These are phyloP conservation scores for Parmelia sp. DNA, from an alignment of 495 filamentous ascomycete species.

Conservation along the genomic window DNA sequence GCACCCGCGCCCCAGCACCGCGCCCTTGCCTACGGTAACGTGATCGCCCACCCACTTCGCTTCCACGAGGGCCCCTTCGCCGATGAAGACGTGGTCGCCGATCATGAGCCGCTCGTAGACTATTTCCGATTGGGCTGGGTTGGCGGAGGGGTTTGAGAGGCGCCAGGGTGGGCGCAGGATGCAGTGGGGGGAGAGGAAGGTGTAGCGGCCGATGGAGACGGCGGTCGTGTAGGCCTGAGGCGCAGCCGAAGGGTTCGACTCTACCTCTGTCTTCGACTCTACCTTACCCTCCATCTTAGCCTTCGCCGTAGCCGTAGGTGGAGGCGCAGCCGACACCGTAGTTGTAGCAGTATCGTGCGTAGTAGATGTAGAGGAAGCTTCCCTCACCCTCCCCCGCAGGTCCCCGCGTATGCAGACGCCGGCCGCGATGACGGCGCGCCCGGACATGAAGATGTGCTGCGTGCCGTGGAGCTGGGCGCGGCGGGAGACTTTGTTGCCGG, in stretches of 20 bases:
- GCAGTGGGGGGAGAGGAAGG: slow-evolving; percentile 67
- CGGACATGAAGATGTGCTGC: slow-evolving; percentile 94
- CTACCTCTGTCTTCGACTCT: too few species aligned
- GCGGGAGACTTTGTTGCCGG: slow-evolving; percentile 96
- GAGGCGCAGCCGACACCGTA: too few species aligned
- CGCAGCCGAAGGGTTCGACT: too few species aligned
- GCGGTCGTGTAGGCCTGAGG: slow-evolving; percentile 36
- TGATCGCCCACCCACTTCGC: slow-evolving; percentile 73
- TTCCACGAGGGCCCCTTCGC: slow-evolving; percentile 63
- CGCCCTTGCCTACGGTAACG: slow-evolving; percentile 70
- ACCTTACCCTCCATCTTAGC: too few species aligned
- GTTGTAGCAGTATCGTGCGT: too few species aligned
- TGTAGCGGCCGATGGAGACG: slow-evolving; percentile 85
- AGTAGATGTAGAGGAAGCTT: slow-evolving; percentile 17
- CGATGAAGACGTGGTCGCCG: slow-evolving; percentile 87
- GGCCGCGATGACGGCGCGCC: slow-evolving; percentile 88
- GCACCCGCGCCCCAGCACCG: slow-evolving; percentile 74
- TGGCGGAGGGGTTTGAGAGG: slow-evolving; percentile 43
- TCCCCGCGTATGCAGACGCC: slow-evolving; percentile 91
- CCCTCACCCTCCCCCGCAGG: too few species aligned
- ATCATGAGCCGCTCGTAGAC: slow-evolving; percentile 80
- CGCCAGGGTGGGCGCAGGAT: slow-evolving; percentile 72
- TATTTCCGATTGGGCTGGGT: slow-evolving; percentile 27
- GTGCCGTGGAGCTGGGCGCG: slow-evolving; percentile 85
- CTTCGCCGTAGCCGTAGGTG: too few species aligned